Percentiles rank a stretch among this genome's conserved stretches.
Conservation (phyloP, 768 basidiomycete genomes). For the Xerocomellus intermedius region DNA sequence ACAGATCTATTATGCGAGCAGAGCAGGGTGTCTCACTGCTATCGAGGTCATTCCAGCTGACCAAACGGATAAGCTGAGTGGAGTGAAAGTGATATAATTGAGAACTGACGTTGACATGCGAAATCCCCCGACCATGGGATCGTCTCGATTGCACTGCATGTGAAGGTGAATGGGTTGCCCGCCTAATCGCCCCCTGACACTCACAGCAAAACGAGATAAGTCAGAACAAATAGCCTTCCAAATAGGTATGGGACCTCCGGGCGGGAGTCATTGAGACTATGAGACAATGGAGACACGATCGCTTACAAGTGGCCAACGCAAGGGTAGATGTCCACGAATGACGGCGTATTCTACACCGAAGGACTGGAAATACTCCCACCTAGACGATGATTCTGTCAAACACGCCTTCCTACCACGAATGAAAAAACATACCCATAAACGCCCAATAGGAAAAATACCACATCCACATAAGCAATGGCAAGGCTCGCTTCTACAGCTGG, state of each 20-base stretch:
- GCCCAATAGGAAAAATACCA: constrained; percentile 15
- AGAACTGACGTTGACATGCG: constrained; percentile 22
- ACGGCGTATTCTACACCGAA: constrained; percentile 22
- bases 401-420: not conserved
- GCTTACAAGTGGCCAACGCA: constrained; percentile 28
- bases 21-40: constrained; percentile 4
- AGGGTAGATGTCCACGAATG: constrained; percentile 17
- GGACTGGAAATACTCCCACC: constrained; percentile 26
- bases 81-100: not conserved
- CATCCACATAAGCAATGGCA: not conserved
- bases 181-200: not conserved
- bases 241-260: constrained; percentile 24
- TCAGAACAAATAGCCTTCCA: constrained; percentile 20
- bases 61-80: not conserved
- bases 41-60: not conserved
- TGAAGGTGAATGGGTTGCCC: not conserved
- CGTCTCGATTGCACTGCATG: constrained; percentile 3
- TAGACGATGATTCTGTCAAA: not conserved
- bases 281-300: not conserved
- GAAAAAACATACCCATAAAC: constrained; percentile 15
- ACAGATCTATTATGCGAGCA: not conserved
- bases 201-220: constrained; percentile 15
- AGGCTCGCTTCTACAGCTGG: constrained; percentile 5
- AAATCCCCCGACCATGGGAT: not conserved
- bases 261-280: not conserved